Conservation (phyloP, 768 basidiomycete genomes). For the Boletus fagicola region DNA sequence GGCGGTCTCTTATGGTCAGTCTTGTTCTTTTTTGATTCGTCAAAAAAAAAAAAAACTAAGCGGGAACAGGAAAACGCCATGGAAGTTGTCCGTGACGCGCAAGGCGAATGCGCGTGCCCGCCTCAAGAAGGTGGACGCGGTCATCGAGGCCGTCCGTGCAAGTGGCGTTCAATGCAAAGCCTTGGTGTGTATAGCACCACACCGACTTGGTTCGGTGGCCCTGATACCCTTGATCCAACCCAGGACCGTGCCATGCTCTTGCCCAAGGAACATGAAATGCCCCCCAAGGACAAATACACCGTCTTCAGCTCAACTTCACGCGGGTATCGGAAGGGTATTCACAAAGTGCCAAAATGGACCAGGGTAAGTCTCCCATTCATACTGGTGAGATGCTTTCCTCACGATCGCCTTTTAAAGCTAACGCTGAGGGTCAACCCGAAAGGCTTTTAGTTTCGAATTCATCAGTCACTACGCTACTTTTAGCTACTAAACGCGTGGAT, state of each 20-base stretch:
- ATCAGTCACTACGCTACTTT: conserved; percentile 23
- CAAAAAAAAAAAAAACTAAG: conserved; percentile 1
- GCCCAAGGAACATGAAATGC: conserved; percentile 95
- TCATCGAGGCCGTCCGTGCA: conserved; percentile 81
- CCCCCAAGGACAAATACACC: conserved; percentile 91
- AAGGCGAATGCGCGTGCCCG: conserved; percentile 90
- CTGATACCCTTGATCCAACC: neutral
- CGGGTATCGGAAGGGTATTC: conserved; percentile 91
- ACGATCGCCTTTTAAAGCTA: conserved; percentile 46
- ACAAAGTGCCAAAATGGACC: conserved; percentile 98
- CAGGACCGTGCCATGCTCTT: conserved; percentile 75
- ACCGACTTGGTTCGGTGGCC: neutral
- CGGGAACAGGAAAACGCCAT: conserved; percentile 81
- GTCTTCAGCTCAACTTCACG: conserved; percentile 66
- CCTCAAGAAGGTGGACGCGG: conserved; percentile 89
- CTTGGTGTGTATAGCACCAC: conserved; percentile 52
- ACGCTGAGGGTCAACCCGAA: conserved; percentile 86
- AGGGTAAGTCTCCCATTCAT: conserved; percentile 51
- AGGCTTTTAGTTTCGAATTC: conserved; percentile 79
- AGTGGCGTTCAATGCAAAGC: conserved; percentile 79
- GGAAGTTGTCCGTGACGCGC: conserved; percentile 86
- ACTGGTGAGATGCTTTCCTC: neutral
- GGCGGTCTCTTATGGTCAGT: conserved; percentile 84
- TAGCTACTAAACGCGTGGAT: neutral
- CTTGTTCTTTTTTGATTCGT: neutral